These are phyloP conservation scores for Pisolithus marmoratus DNA, from an alignment of 768 basidiomycete species.

Conservation along the genomic window DNA sequence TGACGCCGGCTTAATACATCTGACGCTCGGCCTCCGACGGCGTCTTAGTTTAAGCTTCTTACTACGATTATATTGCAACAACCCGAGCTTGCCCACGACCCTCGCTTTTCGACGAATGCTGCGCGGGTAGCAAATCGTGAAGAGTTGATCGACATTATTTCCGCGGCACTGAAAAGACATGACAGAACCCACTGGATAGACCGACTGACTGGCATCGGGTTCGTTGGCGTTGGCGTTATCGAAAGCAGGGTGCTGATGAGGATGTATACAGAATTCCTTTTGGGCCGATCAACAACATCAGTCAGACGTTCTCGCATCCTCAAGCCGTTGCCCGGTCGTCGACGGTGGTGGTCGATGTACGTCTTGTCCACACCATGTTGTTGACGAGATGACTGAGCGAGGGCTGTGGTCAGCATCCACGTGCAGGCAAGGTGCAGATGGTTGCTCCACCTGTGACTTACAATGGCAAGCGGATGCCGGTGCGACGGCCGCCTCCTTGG, in stretches of 20 bases:
- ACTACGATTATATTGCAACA: constrained; percentile 55
- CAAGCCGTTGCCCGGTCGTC: constrained; percentile 73
- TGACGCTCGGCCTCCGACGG: constrained; percentile 3
- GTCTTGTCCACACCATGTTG: constrained; percentile 12
- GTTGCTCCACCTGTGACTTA: constrained; percentile 79
- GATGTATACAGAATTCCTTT: constrained; percentile 57
- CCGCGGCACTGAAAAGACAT: constrained; percentile 48
- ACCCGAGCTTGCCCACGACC: constrained; percentile 54
- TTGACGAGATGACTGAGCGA: constrained; percentile 8
- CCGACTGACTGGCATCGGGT: constrained; percentile 75
- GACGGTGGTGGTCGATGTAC: constrained; percentile 73
- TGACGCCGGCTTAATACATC: constrained; percentile 1
- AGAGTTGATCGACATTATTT: constrained; percentile 65
- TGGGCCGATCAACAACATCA: constrained; percentile 90
- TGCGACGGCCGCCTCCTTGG: constrained; percentile 78
- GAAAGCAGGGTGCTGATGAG: constrained; percentile 6
- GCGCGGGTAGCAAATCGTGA: constrained; percentile 71
- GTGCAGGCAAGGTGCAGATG: constrained; percentile 71
- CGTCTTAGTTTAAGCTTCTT: constrained; percentile 62
- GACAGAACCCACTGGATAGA: constrained; percentile 71
- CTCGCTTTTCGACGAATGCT: constrained; percentile 67
- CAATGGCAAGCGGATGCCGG: constrained; percentile 72
- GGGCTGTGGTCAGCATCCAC: constrained; percentile 49
- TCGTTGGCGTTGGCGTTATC: constrained; percentile 20
- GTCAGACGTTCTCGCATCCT: constrained; percentile 86